Conservation (phyloP, 2,329 filamentous ascomycete species). For the Diaporthe citri region DNA sequence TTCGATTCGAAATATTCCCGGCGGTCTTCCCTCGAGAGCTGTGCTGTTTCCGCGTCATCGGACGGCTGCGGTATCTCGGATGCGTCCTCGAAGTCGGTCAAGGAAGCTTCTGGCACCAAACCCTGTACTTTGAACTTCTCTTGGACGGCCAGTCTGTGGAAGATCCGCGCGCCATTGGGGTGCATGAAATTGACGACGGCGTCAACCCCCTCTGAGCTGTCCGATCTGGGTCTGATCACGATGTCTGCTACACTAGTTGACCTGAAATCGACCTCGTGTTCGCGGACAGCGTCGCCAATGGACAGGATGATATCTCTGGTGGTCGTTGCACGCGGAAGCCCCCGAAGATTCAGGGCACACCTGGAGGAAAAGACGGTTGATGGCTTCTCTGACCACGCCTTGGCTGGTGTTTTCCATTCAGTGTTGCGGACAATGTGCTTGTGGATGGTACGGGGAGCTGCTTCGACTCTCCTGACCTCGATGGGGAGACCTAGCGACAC, state of each 20-base stretch:
- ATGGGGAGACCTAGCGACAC: background rate
- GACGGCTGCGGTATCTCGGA: background rate
- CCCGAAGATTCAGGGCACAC: background rate
- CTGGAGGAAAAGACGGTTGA: background rate
- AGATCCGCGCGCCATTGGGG: background rate
- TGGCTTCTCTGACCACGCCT: background rate
- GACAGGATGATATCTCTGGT: slow-evolving; percentile 11
- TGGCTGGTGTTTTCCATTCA: background rate
- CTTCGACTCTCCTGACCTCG: background rate
- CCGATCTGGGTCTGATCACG: background rate
- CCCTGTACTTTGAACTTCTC: background rate
- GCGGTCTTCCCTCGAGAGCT: background rate
- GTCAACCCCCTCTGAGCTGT: background rate
- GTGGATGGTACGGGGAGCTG: background rate
- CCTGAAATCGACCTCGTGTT: background rate
- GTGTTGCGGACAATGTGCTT: no score
- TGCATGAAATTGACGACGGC: slow-evolving; percentile 5
- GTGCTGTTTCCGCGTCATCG: background rate
- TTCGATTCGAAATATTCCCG: background rate
- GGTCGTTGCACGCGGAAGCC: background rate
- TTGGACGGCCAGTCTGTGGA: background rate
- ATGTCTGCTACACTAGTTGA: background rate
- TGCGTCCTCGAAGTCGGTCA: background rate
- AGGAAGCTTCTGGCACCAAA: background rate
- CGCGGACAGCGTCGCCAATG: background rate